phyloP scores from a whole-genome alignment of 345 rosid species.

The Rhodamnia rubescens region DNA sequence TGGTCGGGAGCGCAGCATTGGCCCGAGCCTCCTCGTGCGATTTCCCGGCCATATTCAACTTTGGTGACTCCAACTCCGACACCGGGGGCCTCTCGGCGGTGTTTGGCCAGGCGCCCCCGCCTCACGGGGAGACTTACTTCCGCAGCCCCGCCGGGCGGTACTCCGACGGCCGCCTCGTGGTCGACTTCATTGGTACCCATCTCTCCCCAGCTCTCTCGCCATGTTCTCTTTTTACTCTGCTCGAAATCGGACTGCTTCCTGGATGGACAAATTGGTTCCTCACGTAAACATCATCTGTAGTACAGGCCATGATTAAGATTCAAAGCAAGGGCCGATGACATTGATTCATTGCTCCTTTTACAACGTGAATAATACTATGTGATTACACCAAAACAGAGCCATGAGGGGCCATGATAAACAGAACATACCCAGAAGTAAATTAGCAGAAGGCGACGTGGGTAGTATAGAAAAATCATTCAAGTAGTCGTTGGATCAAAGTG shows the following conservation, averaged over 20 bases:
- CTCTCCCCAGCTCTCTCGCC: neutral
- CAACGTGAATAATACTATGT: neutral
- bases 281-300: neutral
- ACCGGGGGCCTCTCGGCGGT: constrained; percentile 85
- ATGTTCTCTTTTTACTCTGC: neutral
- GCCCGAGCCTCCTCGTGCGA: constrained; percentile 13
- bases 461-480: neutral
- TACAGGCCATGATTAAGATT: neutral
- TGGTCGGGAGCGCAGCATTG: neutral
- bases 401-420: neutral
- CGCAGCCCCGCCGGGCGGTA: constrained; percentile 72
- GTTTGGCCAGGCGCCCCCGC: constrained; percentile 68
- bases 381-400: neutral
- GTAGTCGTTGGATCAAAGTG: neutral
- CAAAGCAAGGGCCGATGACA: neutral
- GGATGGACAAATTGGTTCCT: neutral
- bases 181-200: constrained; percentile 71
- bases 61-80: constrained; percentile 92
- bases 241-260: neutral
- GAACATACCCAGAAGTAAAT: neutral
- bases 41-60: constrained; percentile 79
- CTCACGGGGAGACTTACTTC: constrained; percentile 60
- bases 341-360: neutral
- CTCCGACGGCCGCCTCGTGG: constrained; percentile 77
- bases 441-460: neutral